Base-by-base conservation (phyloP, 2,329 filamentous ascomycete genomes). In the Ceratocystis cubensis region DNA sequence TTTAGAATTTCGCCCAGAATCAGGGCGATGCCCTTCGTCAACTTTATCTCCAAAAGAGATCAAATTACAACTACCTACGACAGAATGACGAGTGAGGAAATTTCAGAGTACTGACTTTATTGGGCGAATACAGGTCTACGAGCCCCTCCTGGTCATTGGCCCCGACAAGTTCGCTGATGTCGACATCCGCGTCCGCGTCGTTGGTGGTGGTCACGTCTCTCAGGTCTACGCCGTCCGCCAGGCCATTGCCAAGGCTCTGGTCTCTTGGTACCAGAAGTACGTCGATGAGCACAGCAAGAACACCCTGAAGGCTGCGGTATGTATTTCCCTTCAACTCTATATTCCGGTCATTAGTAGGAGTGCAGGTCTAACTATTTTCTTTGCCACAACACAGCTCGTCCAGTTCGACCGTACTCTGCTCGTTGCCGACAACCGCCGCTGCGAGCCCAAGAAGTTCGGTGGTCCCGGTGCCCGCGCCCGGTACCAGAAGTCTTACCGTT, bases 251-350 rank as follows among this genome's bases (percentile, higher is more conserved):
- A 99, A 97, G 87, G 74, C 75, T 69, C 73, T 78, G 68, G 76
- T 78, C 73, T 76, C 91, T 80, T 96, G 96, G 88, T 97, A 96
- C 89, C 93, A 96, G 84, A 96, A 99, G 86, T 99, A 88, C 83
- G 91, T 97, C 81, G 94, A 99, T 78, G 94, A 99, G 89, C 92
- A 97, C 89, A 91, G 89, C 84, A 99, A 99, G 89, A 96, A 97
- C 87, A 85, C 91, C 82, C 86, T 99, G 77, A 68, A 68, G 65
- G 65, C 65, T 65, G 65, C 69, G 44, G 67, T 69, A 69, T 45
- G 67, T 67, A 53, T 59, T 48, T 28, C 25, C 8, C 28, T 30
- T 3, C 28, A 59, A 59, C 17, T 20, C 6, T 20, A 4, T 7
- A 33, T 30, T n/a, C 6, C 28, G 28, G 25, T 25, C 33, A 37